Evolutionary conservation across 2,329 filamentous ascomycete species (phyloP), one percentile per base, ranked within the genome.

Genomic region (Leptographium flavum): DNA sequence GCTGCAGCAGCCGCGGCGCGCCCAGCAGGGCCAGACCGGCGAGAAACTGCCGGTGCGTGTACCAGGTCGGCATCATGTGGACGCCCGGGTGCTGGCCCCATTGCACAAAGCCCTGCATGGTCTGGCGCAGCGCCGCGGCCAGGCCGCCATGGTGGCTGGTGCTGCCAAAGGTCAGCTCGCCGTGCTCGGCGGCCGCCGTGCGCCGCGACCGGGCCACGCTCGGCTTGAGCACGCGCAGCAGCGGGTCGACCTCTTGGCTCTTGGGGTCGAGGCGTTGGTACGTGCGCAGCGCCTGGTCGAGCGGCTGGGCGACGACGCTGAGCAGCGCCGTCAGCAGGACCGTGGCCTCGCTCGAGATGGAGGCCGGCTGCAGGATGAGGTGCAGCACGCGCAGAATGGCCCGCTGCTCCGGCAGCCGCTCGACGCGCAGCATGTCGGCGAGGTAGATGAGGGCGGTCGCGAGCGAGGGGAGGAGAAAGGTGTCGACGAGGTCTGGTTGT

Each of bases 401-500:
- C 53, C 78, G 77, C 47, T 82, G 74, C 53, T 85, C 78, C 15
- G 71, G 69, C 3, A 67, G 64, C 14, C 75, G 73, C 47, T 80
- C 74, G 43, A 79, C 70, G 69, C 80, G 81, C 4, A 87, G 74
- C 52, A 83, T 77, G 45, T 79, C 74, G 1, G 78, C 71, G 48
- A 92, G 70, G 66, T 83, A 90, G 3, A 72, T 70, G 14, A 90
- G 72, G 0, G 81, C 83, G 5, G 81, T 77, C 2, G 90, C 76
- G 0, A 92, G 68, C 0, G 83, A 83, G 0, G 86, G 85, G n/a
- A 90, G 64, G 2, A 92, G 63, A 51, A 88, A 88, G 0, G 84
- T 83, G 52, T 88, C 83, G 3, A 87, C 77, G 11, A 92, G 68
- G 55, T 87, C 44, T 45, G 10, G 78, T 82, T 3, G 4, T 13